A percentile compares a stretch with the other conserved stretches of the same genome.
Evolutionary conservation across 768 basidiomycete species (phyloP).

Genomic region (Hysterangium stoloniferum): DNA sequence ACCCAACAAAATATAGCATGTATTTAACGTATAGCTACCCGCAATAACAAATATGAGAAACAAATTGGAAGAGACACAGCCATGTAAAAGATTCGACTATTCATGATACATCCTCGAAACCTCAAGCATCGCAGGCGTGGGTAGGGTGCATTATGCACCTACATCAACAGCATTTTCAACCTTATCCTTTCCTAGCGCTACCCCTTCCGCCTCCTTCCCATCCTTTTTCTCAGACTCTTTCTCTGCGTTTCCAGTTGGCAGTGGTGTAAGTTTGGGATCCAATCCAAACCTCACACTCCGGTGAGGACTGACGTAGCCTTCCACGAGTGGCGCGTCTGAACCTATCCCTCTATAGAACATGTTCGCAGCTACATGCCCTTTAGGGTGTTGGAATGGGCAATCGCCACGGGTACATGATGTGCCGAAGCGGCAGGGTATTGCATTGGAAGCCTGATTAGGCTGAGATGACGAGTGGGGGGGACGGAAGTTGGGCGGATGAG

Average conservation of each 20-base stretch:
- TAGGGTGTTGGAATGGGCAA: constrained; percentile 90
- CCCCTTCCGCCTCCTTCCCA: constrained; percentile 1
- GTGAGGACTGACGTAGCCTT: constrained; percentile 49
- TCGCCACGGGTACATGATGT: constrained; percentile 75
- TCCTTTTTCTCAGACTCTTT: constrained; percentile 8
- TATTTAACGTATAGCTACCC: background rate
- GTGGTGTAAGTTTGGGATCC: constrained; percentile 11
- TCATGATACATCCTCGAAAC: background rate
- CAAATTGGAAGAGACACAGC: background rate
- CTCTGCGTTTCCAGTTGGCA: background rate
- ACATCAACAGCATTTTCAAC: constrained; percentile 23
- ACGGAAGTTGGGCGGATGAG: constrained; percentile 46
- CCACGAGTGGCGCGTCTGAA: constrained; percentile 50
- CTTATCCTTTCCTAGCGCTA: constrained; percentile 23
- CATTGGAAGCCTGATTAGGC: background rate
- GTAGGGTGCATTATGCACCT: background rate
- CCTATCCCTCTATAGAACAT: constrained; percentile 76
- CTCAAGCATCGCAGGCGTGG: background rate
- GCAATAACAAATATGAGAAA: background rate
- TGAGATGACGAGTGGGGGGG: constrained; percentile 14
- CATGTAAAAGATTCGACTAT: background rate
- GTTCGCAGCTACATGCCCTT: constrained; percentile 71
- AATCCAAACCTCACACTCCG: constrained; percentile 54
- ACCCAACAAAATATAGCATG: background rate
- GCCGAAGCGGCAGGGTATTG: constrained; percentile 64